These are phyloP conservation scores for Rosa rugosa DNA, from an alignment of 306 rosid species.

Conservation along the genomic window DNA sequence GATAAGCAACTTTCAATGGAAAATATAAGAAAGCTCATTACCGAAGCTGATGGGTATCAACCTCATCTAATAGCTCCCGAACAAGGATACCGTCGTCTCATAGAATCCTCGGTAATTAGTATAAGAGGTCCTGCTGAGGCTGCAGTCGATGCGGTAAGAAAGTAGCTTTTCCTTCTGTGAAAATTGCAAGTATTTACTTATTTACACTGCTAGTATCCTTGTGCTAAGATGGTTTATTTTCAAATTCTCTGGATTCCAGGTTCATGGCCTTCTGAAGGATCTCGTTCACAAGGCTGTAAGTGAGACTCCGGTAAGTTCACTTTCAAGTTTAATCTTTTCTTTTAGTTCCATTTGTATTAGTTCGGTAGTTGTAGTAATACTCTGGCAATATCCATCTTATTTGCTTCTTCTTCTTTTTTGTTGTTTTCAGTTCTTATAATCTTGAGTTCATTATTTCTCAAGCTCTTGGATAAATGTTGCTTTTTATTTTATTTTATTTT, in stretches of 20 bases:
- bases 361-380: neutral
- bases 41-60: constrained; percentile 98
- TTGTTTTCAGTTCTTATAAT: neutral
- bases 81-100: constrained; percentile 94
- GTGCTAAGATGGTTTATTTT: constrained; percentile 15
- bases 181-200: constrained; percentile 6
- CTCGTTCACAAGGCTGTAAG: constrained; percentile 75
- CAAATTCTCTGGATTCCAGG: constrained; percentile 45
- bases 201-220: neutral
- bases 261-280: constrained; percentile 70
- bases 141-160: constrained; percentile 87
- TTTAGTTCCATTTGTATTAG: neutral
- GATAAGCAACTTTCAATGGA: constrained; percentile 97
- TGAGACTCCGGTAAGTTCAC: constrained; percentile 68
- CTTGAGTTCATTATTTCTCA: neutral
- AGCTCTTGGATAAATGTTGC: neutral
- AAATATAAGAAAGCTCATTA: constrained; percentile 82
- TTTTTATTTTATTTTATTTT: no score
- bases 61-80: constrained; percentile 98
- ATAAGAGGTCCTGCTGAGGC: constrained; percentile 98
- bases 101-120: constrained; percentile 73
- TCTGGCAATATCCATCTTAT: neutral
- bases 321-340: constrained; percentile 11
- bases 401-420: neutral
- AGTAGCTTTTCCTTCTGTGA: neutral